phyloP scores from a whole-genome alignment of 768 basidiomycete genomes.

The Crucibulum laeve region DNA sequence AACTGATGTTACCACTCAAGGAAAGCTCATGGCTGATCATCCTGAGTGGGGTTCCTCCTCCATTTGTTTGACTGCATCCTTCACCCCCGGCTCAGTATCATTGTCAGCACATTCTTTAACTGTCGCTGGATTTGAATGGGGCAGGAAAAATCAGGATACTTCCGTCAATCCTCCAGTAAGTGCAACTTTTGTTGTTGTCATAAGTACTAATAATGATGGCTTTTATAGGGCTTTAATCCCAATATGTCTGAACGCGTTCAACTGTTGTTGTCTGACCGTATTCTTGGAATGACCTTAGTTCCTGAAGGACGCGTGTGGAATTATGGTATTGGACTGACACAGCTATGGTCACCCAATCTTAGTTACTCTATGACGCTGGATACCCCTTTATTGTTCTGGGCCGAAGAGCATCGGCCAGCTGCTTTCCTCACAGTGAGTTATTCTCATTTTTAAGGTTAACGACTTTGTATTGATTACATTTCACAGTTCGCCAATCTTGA shows the following conservation, averaged over 20 bases:
- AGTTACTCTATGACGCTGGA: constrained; percentile 83
- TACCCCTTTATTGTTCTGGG: constrained; percentile 95
- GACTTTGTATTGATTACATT: constrained; percentile 4
- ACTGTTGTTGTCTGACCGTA: constrained; percentile 88
- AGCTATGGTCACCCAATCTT: constrained; percentile 81
- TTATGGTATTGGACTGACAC: constrained; percentile 91
- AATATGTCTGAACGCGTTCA: constrained; percentile 97
- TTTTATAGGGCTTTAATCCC: constrained; percentile 83
- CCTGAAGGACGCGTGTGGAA: constrained; percentile 97
- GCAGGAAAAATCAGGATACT: constrained; percentile 86
- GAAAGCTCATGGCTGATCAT: constrained; percentile 95
- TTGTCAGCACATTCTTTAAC: constrained; percentile 89
- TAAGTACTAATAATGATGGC: constrained; percentile 5
- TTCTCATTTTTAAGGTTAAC: neutral
- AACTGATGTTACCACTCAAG: constrained; percentile 89
- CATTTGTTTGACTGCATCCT: constrained; percentile 91
- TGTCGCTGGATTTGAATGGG: constrained; percentile 96
- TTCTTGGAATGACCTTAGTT: constrained; percentile 93
- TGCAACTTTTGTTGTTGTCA: constrained; percentile 3
- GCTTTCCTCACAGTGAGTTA: constrained; percentile 84
- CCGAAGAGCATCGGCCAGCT: constrained; percentile 89
- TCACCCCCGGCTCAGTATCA: constrained; percentile 97
- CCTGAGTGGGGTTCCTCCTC: constrained; percentile 92
- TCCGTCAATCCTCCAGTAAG: constrained; percentile 73
- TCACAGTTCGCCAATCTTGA: constrained; percentile 85